Conservation (phyloP, 1,139 yeast genomes). For the Torulaspora globosa region DNA sequence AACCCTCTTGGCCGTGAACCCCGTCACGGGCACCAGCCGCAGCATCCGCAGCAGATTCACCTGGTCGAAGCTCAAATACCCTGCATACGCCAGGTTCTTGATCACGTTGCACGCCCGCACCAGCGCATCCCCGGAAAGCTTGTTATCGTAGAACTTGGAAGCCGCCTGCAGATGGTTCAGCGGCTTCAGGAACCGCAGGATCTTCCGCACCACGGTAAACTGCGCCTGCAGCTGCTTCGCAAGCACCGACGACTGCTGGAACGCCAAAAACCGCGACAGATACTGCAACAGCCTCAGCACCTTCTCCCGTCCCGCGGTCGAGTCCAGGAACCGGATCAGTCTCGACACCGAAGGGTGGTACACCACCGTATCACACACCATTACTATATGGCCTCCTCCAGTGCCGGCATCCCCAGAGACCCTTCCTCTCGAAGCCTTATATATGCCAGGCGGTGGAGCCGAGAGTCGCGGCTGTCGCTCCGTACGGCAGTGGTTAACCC, state of each 20-base stretch:
- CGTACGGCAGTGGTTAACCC: conserved; percentile 1
- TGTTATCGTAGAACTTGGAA: conserved; percentile 64
- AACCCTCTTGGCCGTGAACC: conserved; percentile 37
- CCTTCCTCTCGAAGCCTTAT: conserved; percentile 1
- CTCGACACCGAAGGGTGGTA: conserved; percentile 73
- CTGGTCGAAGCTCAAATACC: conserved; percentile 71
- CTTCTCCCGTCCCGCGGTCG: conserved; percentile 75
- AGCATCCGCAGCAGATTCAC: conserved; percentile 60
- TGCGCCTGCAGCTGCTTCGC: conserved; percentile 58
- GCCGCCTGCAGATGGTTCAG: conserved; percentile 69
- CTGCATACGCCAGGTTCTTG: conserved; percentile 70
- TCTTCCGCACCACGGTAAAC: conserved; percentile 61
- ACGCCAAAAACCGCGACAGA: conserved; percentile 65
- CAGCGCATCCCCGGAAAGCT: conserved; percentile 62
- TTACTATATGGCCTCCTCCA: no score
- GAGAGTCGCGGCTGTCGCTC: background rate
- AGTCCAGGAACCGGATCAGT: conserved; percentile 60
- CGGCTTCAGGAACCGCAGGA: conserved; percentile 82
- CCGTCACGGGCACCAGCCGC: conserved; percentile 34
- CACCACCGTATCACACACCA: conserved; percentile 64
- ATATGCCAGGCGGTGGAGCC: background rate
- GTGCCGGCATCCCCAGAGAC: no score
- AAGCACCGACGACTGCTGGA: conserved; percentile 54
- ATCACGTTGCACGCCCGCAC: conserved; percentile 48
- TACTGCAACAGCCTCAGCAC: conserved; percentile 77